These are phyloP conservation scores for Cladophialophora immunda DNA, from an alignment of 2,329 filamentous ascomycete species.

Conservation along the genomic window DNA sequence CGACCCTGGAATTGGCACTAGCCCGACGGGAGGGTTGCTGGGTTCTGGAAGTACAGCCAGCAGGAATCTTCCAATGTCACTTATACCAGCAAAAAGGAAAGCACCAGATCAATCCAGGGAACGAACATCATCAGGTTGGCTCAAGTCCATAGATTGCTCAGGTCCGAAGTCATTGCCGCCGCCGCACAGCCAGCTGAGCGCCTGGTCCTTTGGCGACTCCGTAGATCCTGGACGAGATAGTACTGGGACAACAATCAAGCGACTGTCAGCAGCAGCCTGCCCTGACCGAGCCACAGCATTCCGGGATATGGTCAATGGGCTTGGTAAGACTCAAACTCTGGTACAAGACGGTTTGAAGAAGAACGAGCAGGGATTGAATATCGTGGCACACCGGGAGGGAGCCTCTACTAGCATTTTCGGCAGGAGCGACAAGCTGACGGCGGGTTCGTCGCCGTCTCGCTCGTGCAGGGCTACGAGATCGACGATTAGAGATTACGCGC, in stretches of 20 bases:
- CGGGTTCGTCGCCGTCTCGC: neutral
- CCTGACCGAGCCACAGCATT: neutral
- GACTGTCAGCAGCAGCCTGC: neutral
- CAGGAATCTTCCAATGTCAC: neutral
- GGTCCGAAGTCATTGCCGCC: neutral
- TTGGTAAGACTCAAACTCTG: neutral
- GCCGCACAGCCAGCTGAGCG: neutral
- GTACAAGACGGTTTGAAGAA: neutral
- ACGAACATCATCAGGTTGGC: neutral
- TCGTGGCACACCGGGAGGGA: neutral
- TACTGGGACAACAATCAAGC: neutral
- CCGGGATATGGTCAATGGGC: neutral
- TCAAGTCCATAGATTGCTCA: neutral
- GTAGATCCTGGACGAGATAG: neutral
- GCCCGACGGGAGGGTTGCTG: neutral
- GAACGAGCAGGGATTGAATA: neutral
- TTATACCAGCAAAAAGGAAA: neutral
- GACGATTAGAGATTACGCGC: neutral
- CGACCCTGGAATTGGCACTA: conserved; percentile 9
- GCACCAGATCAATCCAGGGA: neutral
- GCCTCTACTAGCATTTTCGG: neutral
- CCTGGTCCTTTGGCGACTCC: neutral
- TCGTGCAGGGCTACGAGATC: neutral
- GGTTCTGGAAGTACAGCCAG: neutral
- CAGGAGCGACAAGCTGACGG: neutral